Conservation (phyloP, 164 flowering plant genomes). For the Annona cherimola region DNA sequence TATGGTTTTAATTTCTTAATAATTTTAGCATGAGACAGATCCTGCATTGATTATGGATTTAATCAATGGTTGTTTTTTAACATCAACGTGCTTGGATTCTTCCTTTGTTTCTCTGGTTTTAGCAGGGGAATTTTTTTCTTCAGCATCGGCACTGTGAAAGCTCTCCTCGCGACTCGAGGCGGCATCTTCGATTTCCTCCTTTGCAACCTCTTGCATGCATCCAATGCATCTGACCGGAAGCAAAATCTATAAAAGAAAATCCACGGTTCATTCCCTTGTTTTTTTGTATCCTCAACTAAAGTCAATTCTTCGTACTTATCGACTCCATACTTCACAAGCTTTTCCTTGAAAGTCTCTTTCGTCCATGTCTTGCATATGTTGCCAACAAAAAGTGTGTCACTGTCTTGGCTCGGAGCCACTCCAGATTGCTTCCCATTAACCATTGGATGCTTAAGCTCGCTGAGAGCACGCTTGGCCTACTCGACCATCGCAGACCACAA, state of each 20-base stretch:
- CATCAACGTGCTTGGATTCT: neutral
- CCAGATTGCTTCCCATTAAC: slow-evolving; percentile 85
- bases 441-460: slow-evolving; percentile 25
- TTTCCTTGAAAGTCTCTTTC: slow-evolving; percentile 74
- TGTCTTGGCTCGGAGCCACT: slow-evolving; percentile 91
- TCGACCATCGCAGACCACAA: slow-evolving; percentile 30
- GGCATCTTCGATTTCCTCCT: slow-evolving; percentile 42
- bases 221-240: slow-evolving; percentile 92
- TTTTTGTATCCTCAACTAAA: slow-evolving; percentile 70
- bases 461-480: slow-evolving; percentile 31
- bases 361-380: slow-evolving; percentile 96
- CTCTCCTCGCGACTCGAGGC: slow-evolving; percentile 17
- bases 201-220: slow-evolving; percentile 78
- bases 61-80: too few species aligned
- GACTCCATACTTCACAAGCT: slow-evolving; percentile 69
- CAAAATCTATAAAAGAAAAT: slow-evolving; percentile 86
- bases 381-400: slow-evolving; percentile 87
- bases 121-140: slow-evolving; percentile 21
- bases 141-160: slow-evolving; percentile 10
- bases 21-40: too few species aligned
- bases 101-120: slow-evolving; percentile 3
- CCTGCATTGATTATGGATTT: too few species aligned
- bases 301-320: slow-evolving; percentile 75
- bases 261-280: slow-evolving; percentile 80
- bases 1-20: too few species aligned